A percentile compares a stretch with the other conserved stretches of the same genome.
These are phyloP conservation scores for Chrysanthemum seticuspe DNA, from an alignment of 129 eudicot genomes.

Conservation along the genomic window DNA sequence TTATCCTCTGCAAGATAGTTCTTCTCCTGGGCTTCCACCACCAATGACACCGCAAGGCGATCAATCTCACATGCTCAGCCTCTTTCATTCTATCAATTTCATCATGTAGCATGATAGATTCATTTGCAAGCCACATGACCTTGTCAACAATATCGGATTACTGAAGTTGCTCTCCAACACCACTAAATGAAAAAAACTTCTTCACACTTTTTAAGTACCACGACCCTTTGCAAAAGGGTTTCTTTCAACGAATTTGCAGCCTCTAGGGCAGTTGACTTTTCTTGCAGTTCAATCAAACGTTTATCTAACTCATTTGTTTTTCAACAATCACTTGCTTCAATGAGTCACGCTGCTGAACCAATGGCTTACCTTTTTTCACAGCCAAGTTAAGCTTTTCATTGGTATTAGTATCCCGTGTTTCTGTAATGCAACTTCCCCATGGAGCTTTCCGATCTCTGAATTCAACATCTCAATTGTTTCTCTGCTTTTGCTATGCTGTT, in stretches of 20 bases:
- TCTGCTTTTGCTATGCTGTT: conserved; percentile 44
- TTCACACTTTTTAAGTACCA: conserved; percentile 51
- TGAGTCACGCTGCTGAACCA: conserved; percentile 85
- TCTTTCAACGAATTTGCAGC: conserved; percentile 64
- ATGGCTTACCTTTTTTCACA: conserved; percentile 77
- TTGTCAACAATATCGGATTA: background rate
- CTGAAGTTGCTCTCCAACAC: conserved; percentile 29
- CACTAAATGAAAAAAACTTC: conserved; percentile 38
- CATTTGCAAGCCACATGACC: conserved; percentile 9
- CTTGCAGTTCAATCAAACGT: conserved; percentile 52
- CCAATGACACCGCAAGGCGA: conserved; percentile 32
- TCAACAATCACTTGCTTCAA: conserved; percentile 65
- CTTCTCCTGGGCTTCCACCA: conserved; percentile 61
- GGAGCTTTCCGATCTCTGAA: conserved; percentile 49
- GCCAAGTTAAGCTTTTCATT: conserved; percentile 88
- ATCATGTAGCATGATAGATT: conserved; percentile 41
- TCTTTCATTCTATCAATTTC: conserved; percentile 41
- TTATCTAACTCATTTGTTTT: conserved; percentile 65
- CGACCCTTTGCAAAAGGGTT: conserved; percentile 47
- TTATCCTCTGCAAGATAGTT: conserved; percentile 35
- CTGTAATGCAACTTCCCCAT: conserved; percentile 72
- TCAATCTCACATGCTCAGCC: conserved; percentile 53
- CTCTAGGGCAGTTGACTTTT: conserved; percentile 54
- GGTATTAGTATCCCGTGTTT: conserved; percentile 52
- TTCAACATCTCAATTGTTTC: conserved; percentile 38